These are phyloP conservation scores for Fusarium fujikuroi DNA, from an alignment of 2,329 filamentous ascomycete species.

Conservation along the genomic window DNA sequence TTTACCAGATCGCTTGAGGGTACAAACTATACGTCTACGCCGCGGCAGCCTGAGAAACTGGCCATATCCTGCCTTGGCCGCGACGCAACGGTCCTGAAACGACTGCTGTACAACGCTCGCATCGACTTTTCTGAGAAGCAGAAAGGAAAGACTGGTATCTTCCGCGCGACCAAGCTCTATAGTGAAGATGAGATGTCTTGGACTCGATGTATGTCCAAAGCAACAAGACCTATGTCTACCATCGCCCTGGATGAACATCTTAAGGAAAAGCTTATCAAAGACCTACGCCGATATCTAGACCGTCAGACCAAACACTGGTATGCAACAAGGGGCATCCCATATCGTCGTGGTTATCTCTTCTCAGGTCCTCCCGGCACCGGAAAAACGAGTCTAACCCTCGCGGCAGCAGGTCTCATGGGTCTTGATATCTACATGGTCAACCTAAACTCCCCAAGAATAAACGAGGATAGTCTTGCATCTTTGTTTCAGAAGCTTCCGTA, in stretches of 20 bases:
- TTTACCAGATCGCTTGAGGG: slow-evolving; percentile 6
- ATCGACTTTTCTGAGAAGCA: slow-evolving; percentile 6
- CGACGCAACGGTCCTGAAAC: slow-evolving; percentile 3
- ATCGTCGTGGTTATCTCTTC: slow-evolving; percentile 27
- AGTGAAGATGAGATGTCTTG: background rate
- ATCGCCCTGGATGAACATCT: slow-evolving; percentile 12
- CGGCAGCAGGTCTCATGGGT: slow-evolving; percentile 7
- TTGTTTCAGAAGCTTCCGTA: slow-evolving; percentile 1
- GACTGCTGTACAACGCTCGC: slow-evolving; percentile 10
- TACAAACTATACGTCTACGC: background rate
- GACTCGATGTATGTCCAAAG: slow-evolving; percentile 19
- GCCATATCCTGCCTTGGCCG: slow-evolving; percentile 17
- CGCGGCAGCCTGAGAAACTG: background rate
- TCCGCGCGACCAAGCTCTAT: background rate
- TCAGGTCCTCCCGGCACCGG: slow-evolving; percentile 30
- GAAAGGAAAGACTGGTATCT: slow-evolving; percentile 13
- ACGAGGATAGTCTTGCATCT: slow-evolving; percentile 15
- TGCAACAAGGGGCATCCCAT: slow-evolving; percentile 19
- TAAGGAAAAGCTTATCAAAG: background rate
- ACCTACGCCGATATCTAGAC: slow-evolving; percentile 2
- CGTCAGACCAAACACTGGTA: slow-evolving; percentile 16
- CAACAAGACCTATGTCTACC: slow-evolving; percentile 15
- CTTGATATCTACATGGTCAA: slow-evolving; percentile 22
- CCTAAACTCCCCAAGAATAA: background rate
- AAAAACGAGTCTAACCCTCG: slow-evolving; percentile 20